phyloP scores from a whole-genome alignment of 2,329 filamentous ascomycete genomes.

The Claviceps maximensis region DNA sequence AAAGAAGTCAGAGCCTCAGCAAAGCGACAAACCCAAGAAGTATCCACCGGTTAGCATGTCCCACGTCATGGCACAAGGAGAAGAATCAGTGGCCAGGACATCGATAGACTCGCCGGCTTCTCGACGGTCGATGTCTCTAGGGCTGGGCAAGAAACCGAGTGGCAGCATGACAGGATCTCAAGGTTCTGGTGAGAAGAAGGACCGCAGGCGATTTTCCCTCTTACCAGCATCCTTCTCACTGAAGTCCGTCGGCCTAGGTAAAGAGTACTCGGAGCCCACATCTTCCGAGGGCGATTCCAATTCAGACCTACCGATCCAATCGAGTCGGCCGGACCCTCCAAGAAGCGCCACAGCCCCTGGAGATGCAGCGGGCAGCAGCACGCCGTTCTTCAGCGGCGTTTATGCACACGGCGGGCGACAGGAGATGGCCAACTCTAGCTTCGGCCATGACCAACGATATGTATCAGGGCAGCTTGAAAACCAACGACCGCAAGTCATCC shows the following conservation, averaged over 20 bases:
- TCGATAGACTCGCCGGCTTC: conserved; percentile 58
- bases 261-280: conserved; percentile 29
- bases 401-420: conserved; percentile 25
- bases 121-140: conserved; percentile 57
- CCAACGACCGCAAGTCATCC: conserved; percentile 29
- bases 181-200: conserved; percentile 41
- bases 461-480: conserved; percentile 26
- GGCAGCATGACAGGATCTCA: conserved; percentile 50
- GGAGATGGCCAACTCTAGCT: conserved; percentile 20
- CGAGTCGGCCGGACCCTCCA: conserved; percentile 19
- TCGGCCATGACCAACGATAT: conserved; percentile 29
- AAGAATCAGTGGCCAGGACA: conserved; percentile 36
- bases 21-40: conserved; percentile 50
- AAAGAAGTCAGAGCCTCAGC: conserved; percentile 32
- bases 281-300: conserved; percentile 36
- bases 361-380: conserved; percentile 22
- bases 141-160: conserved; percentile 56
- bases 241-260: conserved; percentile 48
- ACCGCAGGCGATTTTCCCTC: conserved; percentile 57
- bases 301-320: conserved; percentile 39
- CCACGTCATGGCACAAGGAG: conserved; percentile 48
- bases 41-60: conserved; percentile 92
- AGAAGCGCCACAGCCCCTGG: conserved; percentile 23
- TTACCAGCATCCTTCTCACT: conserved; percentile 51
- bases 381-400: conserved; percentile 26